These are phyloP conservation scores for Achaetomium macrosporum DNA, from an alignment of 2,329 filamentous ascomycete species.

Conservation along the genomic window DNA sequence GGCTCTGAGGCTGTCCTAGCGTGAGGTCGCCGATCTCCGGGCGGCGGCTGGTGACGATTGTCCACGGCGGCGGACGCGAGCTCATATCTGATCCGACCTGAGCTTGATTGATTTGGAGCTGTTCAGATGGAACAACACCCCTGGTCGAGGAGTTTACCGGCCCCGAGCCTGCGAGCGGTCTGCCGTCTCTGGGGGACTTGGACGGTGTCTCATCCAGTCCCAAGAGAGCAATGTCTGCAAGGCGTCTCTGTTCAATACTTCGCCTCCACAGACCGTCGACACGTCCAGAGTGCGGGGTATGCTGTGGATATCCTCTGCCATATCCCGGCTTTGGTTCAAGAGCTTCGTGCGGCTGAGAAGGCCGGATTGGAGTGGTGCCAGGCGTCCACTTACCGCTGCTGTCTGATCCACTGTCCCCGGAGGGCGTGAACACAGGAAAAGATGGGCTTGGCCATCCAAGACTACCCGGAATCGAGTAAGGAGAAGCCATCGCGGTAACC, in stretches of 20 bases:
- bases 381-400: background rate
- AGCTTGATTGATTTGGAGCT: background rate
- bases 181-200: background rate
- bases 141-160: background rate
- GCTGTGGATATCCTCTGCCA: background rate
- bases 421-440: too few relatives aligned
- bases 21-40: background rate
- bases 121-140: background rate
- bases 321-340: background rate
- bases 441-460: too few relatives aligned
- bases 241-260: background rate
- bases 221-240: background rate
- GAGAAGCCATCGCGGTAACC: too few relatives aligned
- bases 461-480: too few relatives aligned
- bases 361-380: background rate
- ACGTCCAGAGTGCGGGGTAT: background rate
- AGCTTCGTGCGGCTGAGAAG: background rate
- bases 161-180: background rate
- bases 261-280: background rate
- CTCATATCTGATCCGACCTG: background rate
- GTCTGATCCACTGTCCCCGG: background rate
- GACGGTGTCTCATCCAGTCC: slow-evolving; percentile 1
- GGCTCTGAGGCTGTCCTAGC: background rate
- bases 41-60: background rate
- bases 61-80: background rate